phyloP scores from a whole-genome alignment of 179 eudicot genomes.

The Silene noctiflora region DNA sequence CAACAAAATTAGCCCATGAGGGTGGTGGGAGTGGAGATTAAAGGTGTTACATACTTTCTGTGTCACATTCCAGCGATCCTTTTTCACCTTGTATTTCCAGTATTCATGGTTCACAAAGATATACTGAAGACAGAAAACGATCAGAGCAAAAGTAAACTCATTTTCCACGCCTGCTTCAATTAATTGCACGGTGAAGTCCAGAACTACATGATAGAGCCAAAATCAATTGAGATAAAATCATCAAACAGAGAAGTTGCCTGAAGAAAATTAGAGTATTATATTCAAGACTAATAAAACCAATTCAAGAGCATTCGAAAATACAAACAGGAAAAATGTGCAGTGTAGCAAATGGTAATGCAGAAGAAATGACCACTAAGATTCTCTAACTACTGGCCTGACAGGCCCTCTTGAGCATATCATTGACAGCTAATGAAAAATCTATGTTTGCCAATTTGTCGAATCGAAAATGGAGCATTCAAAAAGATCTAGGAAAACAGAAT shows the following conservation, averaged over 20 bases:
- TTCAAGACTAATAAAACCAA: background rate
- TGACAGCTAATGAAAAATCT: background rate
- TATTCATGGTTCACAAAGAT: slow-evolving; percentile 79
- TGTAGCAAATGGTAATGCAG: background rate
- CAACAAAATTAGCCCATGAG: background rate
- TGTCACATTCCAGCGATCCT: slow-evolving; percentile 94
- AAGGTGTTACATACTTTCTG: slow-evolving; percentile 55
- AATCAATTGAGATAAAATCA: slow-evolving; percentile 1
- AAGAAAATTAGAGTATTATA: background rate
- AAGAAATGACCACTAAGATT: slow-evolving; percentile 1
- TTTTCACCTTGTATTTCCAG: slow-evolving; percentile 92
- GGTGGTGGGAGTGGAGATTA: background rate
- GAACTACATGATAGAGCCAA: slow-evolving; percentile 11
- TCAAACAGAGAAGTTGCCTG: background rate
- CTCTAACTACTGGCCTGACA: background rate
- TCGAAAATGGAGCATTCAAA: background rate
- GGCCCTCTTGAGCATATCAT: background rate
- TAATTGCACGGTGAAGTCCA: slow-evolving; percentile 78
- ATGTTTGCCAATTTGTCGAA: background rate
- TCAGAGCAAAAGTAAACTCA: slow-evolving; percentile 64
- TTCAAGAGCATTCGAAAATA: background rate
- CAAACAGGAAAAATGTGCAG: background rate
- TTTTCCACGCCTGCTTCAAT: slow-evolving; percentile 74
- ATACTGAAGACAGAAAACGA: slow-evolving; percentile 78
- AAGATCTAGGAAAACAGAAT: background rate